Conservation (phyloP, 495 filamentous ascomycete genomes). For the Neurospora discreta region DNA sequence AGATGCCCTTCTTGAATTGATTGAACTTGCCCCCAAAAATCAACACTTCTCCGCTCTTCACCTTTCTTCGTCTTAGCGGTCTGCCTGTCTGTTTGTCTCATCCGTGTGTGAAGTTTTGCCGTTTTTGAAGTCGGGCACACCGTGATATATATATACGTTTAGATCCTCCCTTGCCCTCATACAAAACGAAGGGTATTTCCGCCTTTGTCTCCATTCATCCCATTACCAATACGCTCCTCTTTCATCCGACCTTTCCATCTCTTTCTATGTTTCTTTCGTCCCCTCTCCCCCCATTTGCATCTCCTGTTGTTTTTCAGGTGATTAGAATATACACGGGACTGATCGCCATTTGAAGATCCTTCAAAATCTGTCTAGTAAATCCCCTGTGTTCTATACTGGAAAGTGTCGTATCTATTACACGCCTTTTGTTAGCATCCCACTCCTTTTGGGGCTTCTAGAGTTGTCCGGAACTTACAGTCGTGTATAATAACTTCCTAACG, state of each 20-base stretch:
- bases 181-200: background rate
- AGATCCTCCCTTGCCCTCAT: background rate
- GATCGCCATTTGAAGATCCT: background rate
- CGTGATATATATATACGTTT: background rate
- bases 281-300: too few relatives aligned
- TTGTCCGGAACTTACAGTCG: conserved; percentile 38
- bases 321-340: background rate
- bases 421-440: conserved; percentile 1
- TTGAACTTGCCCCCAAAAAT: background rate
- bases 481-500: conserved; percentile 65
- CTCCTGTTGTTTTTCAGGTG: background rate
- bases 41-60: too few relatives aligned
- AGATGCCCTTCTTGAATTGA: background rate
- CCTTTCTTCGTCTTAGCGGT: too few relatives aligned
- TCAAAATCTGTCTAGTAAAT: conserved; percentile 43
- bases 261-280: background rate
- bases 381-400: conserved; percentile 69
- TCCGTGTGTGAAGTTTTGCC: too few relatives aligned
- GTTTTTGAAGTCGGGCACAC: background rate
- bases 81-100: too few relatives aligned
- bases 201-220: background rate
- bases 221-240: background rate
- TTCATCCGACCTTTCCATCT: background rate
- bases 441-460: too few relatives aligned
- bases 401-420: conserved; percentile 57